phyloP scores from a whole-genome alignment of 768 basidiomycete species.

The Cystoderma amianthinum region DNA sequence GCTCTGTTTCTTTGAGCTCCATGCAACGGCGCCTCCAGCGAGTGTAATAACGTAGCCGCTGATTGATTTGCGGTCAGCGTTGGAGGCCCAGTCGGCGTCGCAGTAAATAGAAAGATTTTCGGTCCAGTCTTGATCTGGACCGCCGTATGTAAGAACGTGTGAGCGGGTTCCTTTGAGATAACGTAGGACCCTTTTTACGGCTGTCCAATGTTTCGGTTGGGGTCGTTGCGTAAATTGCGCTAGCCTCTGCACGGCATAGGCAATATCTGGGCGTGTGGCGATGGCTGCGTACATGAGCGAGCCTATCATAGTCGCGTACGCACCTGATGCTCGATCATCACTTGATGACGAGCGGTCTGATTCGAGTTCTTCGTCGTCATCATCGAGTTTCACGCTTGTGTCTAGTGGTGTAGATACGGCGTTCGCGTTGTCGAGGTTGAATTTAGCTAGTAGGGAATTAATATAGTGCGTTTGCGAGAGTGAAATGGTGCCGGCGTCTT shows the following conservation, averaged over 20 bases:
- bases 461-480: constrained; percentile 16
- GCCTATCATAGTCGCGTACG: background rate
- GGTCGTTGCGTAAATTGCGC: constrained; percentile 2
- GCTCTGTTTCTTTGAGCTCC: constrained; percentile 31
- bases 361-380: background rate
- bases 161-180: constrained; percentile 3
- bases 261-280: constrained; percentile 5
- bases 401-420: constrained; percentile 17
- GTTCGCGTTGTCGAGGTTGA: constrained; percentile 12
- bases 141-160: constrained; percentile 1
- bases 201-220: constrained; percentile 1
- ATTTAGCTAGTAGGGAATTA: constrained; percentile 11
- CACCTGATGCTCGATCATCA: background rate
- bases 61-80: constrained; percentile 7
- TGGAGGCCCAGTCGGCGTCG: constrained; percentile 9
- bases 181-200: constrained; percentile 2
- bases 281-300: constrained; percentile 1
- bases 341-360: background rate
- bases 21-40: constrained; percentile 26
- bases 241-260: constrained; percentile 3
- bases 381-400: constrained; percentile 5
- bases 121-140: background rate
- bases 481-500: constrained; percentile 9
- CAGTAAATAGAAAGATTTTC: constrained; percentile 5
- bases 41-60: constrained; percentile 11